Conservation (phyloP, 257 asterid species). For the Solanum boliviense region DNA sequence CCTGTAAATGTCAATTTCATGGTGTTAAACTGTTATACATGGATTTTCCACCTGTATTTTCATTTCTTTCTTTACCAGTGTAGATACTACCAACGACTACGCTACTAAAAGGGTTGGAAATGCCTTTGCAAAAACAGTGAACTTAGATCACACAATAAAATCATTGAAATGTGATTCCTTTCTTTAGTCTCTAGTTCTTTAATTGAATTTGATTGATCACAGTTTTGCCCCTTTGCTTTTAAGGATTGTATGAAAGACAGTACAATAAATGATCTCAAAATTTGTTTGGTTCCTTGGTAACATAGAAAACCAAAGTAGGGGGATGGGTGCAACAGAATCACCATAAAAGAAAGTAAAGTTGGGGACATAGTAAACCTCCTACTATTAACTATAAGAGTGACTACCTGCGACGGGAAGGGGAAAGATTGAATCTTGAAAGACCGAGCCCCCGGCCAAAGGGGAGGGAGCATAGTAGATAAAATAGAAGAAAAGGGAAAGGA, state of each 20-base stretch:
- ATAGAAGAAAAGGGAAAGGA: not conserved
- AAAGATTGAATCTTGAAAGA: not conserved
- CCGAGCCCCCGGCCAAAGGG: not conserved
- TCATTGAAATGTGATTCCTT: not conserved
- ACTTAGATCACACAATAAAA: not conserved
- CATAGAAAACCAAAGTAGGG: not conserved
- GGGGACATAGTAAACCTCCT: not conserved
- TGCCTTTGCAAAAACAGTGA: not conserved
- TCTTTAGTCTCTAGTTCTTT: not conserved
- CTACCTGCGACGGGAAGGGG: not conserved
- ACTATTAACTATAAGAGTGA: not conserved
- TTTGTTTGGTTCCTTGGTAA: not conserved
- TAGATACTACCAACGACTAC: not conserved
- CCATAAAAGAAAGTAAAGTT: not conserved
- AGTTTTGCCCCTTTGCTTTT: not conserved
- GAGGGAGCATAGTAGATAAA: not conserved
- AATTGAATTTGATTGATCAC: not conserved
- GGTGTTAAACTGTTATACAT: not conserved
- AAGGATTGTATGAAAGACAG: not conserved
- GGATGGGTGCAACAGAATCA: not conserved
- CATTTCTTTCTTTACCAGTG: not conserved
- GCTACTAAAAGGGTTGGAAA: not conserved
- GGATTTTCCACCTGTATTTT: not conserved
- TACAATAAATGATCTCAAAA: not conserved
- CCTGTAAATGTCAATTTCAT: slow-evolving; percentile 35